Conservation (phyloP, 1,284 basidiomycete genomes). For the Pisolithus thermaeus region DNA sequence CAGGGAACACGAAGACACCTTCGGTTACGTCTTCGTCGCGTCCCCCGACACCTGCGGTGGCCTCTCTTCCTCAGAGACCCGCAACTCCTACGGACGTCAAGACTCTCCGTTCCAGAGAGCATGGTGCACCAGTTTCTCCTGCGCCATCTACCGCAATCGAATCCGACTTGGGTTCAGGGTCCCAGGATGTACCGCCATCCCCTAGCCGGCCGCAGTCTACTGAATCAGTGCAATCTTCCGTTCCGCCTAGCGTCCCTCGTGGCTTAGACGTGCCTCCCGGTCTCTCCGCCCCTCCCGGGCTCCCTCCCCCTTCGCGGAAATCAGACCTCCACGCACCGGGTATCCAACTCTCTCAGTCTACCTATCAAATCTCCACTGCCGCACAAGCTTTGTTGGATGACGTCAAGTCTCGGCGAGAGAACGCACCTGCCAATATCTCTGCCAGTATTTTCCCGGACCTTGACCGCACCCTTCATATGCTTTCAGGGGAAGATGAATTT, state of each 20-base stretch:
- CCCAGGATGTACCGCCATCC: constrained; percentile 38
- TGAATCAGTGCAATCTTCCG: constrained; percentile 35
- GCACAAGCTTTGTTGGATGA: constrained; percentile 83
- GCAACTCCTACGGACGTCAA: constrained; percentile 43
- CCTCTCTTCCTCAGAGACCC: constrained; percentile 37
- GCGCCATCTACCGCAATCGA: constrained; percentile 40
- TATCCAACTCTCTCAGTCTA: constrained; percentile 51
- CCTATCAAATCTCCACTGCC: constrained; percentile 83
- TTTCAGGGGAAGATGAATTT: constrained; percentile 51
- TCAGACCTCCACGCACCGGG: constrained; percentile 48
- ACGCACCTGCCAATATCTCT: constrained; percentile 38
- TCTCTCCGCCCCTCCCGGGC: constrained; percentile 63
- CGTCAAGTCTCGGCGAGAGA: constrained; percentile 70
- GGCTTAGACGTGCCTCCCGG: constrained; percentile 47
- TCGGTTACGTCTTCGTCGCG: constrained; percentile 57
- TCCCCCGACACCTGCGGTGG: constrained; percentile 51
- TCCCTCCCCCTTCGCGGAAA: constrained; percentile 48
- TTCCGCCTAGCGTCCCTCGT: constrained; percentile 41
- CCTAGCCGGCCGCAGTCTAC: constrained; percentile 43
- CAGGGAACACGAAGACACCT: constrained; percentile 35
- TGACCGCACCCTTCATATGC: constrained; percentile 69
- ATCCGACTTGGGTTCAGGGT: constrained; percentile 33
- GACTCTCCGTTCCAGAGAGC: constrained; percentile 36
- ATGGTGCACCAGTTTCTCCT: constrained; percentile 38
- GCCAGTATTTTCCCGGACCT: constrained; percentile 87